phyloP scores from a whole-genome alignment of 2,329 filamentous ascomycete species.

The Purpureocillium takamizusanense region DNA sequence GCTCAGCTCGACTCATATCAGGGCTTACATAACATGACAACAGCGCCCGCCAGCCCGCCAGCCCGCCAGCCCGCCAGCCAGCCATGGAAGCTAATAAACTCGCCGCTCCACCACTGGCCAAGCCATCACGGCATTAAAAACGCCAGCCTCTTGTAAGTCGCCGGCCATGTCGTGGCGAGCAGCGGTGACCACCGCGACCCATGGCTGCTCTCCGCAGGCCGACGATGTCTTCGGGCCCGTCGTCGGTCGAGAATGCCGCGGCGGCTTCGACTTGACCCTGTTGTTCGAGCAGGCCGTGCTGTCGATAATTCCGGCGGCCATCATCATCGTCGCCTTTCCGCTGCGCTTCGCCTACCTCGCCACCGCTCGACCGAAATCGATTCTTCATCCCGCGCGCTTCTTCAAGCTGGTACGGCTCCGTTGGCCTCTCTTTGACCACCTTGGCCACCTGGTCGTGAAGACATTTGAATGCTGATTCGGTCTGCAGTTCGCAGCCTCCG shows the following conservation, averaged over 20 bases:
- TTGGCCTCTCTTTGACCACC: neutral
- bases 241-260: constrained; percentile 1
- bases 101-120: too few species aligned
- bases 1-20: too few species aligned
- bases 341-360: constrained; percentile 1
- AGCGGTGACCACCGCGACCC: neutral
- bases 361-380: neutral
- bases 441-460: neutral
- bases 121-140: too few species aligned
- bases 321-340: constrained; percentile 1
- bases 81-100: too few species aligned
- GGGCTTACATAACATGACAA: too few species aligned
- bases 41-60: too few species aligned
- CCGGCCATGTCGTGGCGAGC: neutral
- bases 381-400: neutral
- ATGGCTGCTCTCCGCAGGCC: neutral
- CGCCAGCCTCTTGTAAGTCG: too few species aligned
- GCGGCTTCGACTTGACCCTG: constrained; percentile 11
- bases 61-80: too few species aligned
- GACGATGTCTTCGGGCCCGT: constrained; percentile 5
- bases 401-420: neutral
- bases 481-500: neutral
- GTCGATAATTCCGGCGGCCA: constrained; percentile 4
- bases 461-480: neutral
- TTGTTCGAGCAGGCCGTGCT: constrained; percentile 10